Base-by-base conservation (phyloP, 768 basidiomycete genomes). In the Lactifluus pinguis region DNA sequence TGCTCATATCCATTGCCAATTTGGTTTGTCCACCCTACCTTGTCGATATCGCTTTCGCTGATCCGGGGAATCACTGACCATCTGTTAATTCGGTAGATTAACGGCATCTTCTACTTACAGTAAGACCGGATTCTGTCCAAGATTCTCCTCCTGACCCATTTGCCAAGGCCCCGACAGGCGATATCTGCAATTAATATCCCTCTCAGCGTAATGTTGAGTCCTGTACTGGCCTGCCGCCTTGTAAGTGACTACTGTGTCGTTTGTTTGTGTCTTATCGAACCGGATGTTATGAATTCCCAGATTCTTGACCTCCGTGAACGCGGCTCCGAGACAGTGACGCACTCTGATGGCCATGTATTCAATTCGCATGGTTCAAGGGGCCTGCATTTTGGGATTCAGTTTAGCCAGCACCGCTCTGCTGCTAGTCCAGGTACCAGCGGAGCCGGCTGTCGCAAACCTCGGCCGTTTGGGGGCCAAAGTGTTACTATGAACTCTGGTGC, bases 101-200 rank as follows among this genome's bases (percentile, higher is more conserved):
- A 91, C 64, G 89, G 89, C 47, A 85, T 90, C 39, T 90, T 90
- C 70, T 91, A 90, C 71, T 79, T 91, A n/a, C 89, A 90, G 87
- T 88, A 66, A 65, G 84, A 6, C 58, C 53, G 48, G n/a, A 25
- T 53, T 57, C 49, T 8, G 1, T 53, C 17, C 6, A 53, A 64
- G 66, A 55, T 38, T 47, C 66, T 54, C 65, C 47, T 59, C 38
- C 38, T 65, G 55, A 60, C 53, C 47, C 47, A 48, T 13, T 29
- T 51, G 7, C 45, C 25, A 64, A 90, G 87, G 76, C 88, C 87
- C 53, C 86, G 85, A 59, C 87, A 89, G 72, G 85, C 81, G 21
- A 89, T 90, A 65, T 89, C 88, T 25, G 89, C 89, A 17, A 84
- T 91, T 68, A 88, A 88, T 66, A 91, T 91, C 66, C 89, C 89